Percentiles rank a stretch among this genome's conserved stretches.
Conservation (phyloP, 208 protist species). For the Acanthamoeba triangularis region DNA sequence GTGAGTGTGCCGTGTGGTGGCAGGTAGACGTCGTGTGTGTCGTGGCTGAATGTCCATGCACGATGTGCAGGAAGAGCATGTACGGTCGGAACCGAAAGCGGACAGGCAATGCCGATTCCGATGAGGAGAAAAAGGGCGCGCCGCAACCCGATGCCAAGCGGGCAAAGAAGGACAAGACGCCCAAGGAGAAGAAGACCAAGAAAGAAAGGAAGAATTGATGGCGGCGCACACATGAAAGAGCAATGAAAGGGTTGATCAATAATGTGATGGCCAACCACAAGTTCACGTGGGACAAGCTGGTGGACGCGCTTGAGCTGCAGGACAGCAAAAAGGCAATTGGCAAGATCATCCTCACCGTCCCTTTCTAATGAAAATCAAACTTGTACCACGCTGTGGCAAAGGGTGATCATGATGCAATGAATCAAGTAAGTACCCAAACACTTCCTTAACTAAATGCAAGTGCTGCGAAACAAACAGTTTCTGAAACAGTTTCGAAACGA, state of each 20-base stretch:
- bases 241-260: too few species aligned
- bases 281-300: conserved; percentile 41
- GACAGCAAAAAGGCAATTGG: conserved; percentile 64
- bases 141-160: not conserved
- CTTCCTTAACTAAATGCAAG: too few species aligned
- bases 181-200: not conserved
- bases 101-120: not conserved
- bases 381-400: too few species aligned
- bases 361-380: conserved; percentile 25
- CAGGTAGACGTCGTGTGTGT: not conserved
- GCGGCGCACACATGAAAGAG: not conserved
- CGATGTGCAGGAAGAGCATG: conserved; percentile 28
- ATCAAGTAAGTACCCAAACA: too few species aligned
- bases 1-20: not conserved
- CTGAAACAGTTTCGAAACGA: not conserved
- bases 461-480: not conserved
- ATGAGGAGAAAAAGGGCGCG: not conserved
- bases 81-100: conserved; percentile 41
- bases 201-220: conserved; percentile 20
- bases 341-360: conserved; percentile 71
- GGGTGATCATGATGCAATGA: too few species aligned
- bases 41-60: not conserved
- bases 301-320: conserved; percentile 53
- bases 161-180: not conserved
- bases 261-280: not conserved